phyloP scores from a whole-genome alignment of 2,329 filamentous ascomycete genomes.

The Penicillium concentricum region DNA sequence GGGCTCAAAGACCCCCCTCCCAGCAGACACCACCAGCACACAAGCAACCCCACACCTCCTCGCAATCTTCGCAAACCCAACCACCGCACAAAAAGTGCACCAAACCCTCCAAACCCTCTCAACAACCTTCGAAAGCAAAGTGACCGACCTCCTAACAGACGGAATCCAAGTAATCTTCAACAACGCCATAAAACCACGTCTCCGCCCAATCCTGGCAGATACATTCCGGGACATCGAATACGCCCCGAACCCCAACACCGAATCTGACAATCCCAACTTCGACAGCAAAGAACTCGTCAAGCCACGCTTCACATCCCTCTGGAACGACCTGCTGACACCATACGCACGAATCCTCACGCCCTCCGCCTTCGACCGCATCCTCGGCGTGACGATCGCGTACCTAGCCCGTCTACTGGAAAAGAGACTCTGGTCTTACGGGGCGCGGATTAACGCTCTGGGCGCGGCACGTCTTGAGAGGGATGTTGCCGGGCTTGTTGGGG shows the following conservation, averaged over 20 bases:
- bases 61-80: conserved; percentile 75
- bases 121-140: conserved; percentile 71
- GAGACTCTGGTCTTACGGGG: conserved; percentile 76
- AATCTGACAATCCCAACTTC: conserved; percentile 41
- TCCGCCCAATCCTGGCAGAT: conserved; percentile 81
- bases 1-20: conserved; percentile 29
- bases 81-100: conserved; percentile 69
- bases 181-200: conserved; percentile 78
- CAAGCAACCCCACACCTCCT: conserved; percentile 45
- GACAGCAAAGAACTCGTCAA: conserved; percentile 64
- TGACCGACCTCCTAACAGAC: conserved; percentile 77
- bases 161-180: conserved; percentile 83
- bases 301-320: conserved; percentile 77
- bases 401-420: conserved; percentile 81
- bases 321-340: conserved; percentile 82
- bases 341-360: conserved; percentile 80
- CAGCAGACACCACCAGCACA: conserved; percentile 14
- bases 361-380: conserved; percentile 71
- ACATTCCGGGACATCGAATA: conserved; percentile 93
- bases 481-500: conserved; percentile 68
- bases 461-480: conserved; percentile 83
- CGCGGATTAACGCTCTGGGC: conserved; percentile 76
- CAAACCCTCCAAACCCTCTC: conserved; percentile 68
- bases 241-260: conserved; percentile 58
- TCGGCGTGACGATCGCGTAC: conserved; percentile 71